These are phyloP conservation scores for Diatrype stigma DNA, from an alignment of 2,329 filamentous ascomycete species.

Conservation along the genomic window DNA sequence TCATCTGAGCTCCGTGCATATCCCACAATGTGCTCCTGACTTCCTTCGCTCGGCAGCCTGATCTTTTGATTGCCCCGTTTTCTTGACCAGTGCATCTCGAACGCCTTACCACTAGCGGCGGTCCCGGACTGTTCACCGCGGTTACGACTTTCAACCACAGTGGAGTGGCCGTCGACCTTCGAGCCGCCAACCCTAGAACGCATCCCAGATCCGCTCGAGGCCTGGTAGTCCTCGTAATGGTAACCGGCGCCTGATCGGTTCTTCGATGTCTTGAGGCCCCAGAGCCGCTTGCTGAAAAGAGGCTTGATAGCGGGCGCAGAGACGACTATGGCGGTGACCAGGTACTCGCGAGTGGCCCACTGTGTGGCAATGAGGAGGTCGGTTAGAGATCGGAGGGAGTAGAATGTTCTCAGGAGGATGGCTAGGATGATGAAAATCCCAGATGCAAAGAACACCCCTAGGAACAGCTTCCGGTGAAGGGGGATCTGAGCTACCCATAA, in stretches of 20 bases:
- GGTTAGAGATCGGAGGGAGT: slow-evolving; percentile 6
- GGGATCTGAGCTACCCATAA: slow-evolving; percentile 7
- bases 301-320: slow-evolving; percentile 10
- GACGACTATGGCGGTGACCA: slow-evolving; percentile 7
- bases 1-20: slow-evolving; percentile 2
- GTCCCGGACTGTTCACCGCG: neutral
- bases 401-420: slow-evolving; percentile 8
- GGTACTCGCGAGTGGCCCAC: slow-evolving; percentile 10
- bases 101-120: slow-evolving; percentile 1
- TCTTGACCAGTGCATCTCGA: slow-evolving; percentile 6
- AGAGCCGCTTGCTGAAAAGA: slow-evolving; percentile 7
- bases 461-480: slow-evolving; percentile 2
- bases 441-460: slow-evolving; percentile 5
- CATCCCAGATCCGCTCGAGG: slow-evolving; percentile 1
- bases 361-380: slow-evolving; percentile 8
- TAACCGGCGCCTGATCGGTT: neutral
- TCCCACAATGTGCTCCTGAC: slow-evolving; percentile 4
- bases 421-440: slow-evolving; percentile 10
- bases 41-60: slow-evolving; percentile 5
- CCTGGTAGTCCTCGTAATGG: neutral
- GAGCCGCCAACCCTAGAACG: slow-evolving; percentile 3
- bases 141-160: slow-evolving; percentile 3
- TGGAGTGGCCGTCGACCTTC: slow-evolving; percentile 4
- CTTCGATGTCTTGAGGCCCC: slow-evolving; percentile 3
- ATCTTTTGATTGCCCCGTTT: slow-evolving; percentile 3